Base-by-base conservation (phyloP, 306 rosid genomes). In the Abrus pulchellus region DNA sequence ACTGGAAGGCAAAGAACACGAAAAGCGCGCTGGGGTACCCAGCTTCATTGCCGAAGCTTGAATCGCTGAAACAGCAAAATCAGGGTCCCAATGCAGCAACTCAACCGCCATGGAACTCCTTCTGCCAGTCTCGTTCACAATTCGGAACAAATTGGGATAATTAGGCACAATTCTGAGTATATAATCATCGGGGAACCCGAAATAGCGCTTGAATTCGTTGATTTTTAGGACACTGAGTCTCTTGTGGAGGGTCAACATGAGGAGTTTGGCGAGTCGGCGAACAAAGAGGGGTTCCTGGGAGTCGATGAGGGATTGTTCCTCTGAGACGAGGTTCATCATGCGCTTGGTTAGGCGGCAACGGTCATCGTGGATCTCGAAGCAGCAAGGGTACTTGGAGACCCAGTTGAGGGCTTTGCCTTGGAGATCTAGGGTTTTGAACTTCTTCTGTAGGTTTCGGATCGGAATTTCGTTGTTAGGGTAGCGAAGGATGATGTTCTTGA, bases 321-420 rank as follows among this genome's bases (percentile, higher is more conserved):
- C 91, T 48, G 87, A 88, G 30, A 92, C 90, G 80, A 92, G 91
- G 38, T 56, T 73, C 88, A 83, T 84, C 91, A 91, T 87, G 75
- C 91, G 89, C 77, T 94, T 94, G 1, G 94, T 86, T 10, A 92
- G 86, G 79, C 72, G 87, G 71, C 89, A 90, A 41, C 73, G 80
- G 60, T 80, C 54, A 69, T 90, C 89, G 3, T 87, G 87, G 72
- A 90, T 85, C 14, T 91, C 85, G 68, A 91, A 94, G 86, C 97
- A 94, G 61, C 92, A 90, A 0, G 95, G 97, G 75, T 94, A 94
- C 66, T 92, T 92, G 32, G 84, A 90, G 53, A 92, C 77, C 98
- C 98, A 92, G 70, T 94, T 91, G 27, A 84, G 84, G 81, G 97
- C 94, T 80, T 85, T 94, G 9, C 98, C 98, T 70, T 91, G 97